Evolutionary conservation across 1,139 yeast species (phyloP).

Genomic region (Debaryomycetaceae sp.): DNA sequence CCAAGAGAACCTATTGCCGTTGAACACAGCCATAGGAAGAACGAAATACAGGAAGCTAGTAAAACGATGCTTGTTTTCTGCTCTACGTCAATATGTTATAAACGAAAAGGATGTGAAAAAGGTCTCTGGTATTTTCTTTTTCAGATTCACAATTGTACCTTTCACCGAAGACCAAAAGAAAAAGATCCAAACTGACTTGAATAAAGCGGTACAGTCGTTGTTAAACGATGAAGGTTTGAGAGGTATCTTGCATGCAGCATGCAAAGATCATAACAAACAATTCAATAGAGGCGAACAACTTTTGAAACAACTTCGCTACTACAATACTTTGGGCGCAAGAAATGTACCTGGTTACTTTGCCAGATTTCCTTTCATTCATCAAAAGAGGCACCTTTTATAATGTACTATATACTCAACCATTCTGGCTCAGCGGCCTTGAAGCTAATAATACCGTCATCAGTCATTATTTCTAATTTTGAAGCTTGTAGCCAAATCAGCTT

Average conservation of each 20-base stretch:
- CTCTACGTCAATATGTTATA: conserved; percentile 14
- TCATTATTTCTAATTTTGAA: conserved; percentile 37
- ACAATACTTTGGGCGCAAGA: conserved; percentile 52
- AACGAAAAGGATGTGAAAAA: conserved; percentile 9
- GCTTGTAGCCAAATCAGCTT: conserved; percentile 57
- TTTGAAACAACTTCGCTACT: conserved; percentile 43
- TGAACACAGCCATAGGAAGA: conserved; percentile 34
- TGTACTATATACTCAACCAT: conserved; percentile 28
- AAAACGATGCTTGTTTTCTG: conserved; percentile 19
- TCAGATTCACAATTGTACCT: conserved; percentile 38
- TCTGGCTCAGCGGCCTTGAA: conserved; percentile 35
- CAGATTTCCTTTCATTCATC: conserved; percentile 19
- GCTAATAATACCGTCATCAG: conserved; percentile 10
- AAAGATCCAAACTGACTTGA: conserved; percentile 25
- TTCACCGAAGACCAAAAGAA: conserved; percentile 23
- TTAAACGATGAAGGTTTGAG: conserved; percentile 14
- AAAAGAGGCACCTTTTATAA: conserved; percentile 1
- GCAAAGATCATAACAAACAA: conserved; percentile 10
- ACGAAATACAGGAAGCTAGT: conserved; percentile 24
- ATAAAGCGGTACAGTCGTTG: conserved; percentile 24
- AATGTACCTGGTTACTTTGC: conserved; percentile 53
- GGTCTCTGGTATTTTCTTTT: conserved; percentile 43
- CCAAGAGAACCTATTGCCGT: conserved; percentile 23
- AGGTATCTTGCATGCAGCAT: conserved; percentile 11
- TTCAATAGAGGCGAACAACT: conserved; percentile 4